These are phyloP conservation scores for Candida qinlingensis DNA, from an alignment of 805 yeast species.

Conservation along the genomic window DNA sequence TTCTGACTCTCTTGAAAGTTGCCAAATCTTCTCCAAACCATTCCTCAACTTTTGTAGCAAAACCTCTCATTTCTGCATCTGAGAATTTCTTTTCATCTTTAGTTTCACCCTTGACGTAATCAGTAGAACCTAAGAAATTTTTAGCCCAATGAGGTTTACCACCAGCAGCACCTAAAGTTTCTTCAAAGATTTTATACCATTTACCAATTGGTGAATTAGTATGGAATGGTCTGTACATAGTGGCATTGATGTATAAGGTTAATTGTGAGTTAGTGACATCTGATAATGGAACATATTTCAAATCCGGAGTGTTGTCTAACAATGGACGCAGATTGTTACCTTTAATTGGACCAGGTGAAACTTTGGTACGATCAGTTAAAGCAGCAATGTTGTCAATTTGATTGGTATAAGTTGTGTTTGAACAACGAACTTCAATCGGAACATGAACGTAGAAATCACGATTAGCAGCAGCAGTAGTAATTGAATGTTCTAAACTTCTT, in stretches of 20 bases:
- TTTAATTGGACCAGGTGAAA: constrained; percentile 70
- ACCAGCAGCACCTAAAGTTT: constrained; percentile 65
- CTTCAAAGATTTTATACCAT: constrained; percentile 85
- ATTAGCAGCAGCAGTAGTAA: constrained; percentile 50
- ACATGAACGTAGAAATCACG: constrained; percentile 84
- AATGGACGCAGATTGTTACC: constrained; percentile 83
- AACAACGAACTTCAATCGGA: constrained; percentile 91
- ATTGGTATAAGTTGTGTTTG: constrained; percentile 58
- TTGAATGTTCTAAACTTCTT: constrained; percentile 54
- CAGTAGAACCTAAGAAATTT: constrained; percentile 67
- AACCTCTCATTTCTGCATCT: constrained; percentile 77
- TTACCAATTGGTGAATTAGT: constrained; percentile 64
- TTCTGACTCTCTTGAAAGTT: constrained; percentile 58
- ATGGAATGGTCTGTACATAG: constrained; percentile 92
- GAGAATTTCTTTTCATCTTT: constrained; percentile 35
- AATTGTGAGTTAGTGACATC: constrained; percentile 63
- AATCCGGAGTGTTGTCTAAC: constrained; percentile 72
- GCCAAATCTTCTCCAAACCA: constrained; percentile 77
- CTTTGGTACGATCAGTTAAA: constrained; percentile 42
- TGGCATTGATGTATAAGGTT: constrained; percentile 85
- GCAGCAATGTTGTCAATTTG: constrained; percentile 35
- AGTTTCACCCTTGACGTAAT: constrained; percentile 26
- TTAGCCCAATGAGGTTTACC: constrained; percentile 99
- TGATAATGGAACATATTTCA: constrained; percentile 46
- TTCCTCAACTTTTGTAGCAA: constrained; percentile 57